Conservation (phyloP, 2,329 filamentous ascomycete genomes). For the Rugonectria rugulosa region DNA sequence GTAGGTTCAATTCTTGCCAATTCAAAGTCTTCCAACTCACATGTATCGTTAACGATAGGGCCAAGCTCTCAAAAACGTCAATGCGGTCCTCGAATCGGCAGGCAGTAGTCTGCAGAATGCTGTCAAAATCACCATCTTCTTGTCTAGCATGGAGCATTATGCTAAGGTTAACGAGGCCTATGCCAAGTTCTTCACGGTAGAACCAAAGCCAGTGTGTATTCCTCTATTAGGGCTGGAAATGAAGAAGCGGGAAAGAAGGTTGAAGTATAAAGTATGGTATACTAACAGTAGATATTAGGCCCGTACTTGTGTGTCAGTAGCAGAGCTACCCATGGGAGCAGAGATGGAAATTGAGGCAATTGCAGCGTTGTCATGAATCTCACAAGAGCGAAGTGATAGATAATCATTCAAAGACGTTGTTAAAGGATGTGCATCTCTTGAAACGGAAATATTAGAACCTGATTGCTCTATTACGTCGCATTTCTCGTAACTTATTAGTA, state of each 20-base stretch:
- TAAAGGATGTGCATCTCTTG: too few species aligned
- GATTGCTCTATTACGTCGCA: too few species aligned
- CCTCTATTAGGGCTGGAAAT: too few species aligned
- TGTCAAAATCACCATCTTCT: conserved; percentile 73
- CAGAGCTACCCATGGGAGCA: conserved; percentile 73
- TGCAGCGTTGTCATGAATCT: conserved; percentile 1
- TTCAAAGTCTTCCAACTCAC: too few species aligned
- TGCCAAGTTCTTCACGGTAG: conserved; percentile 54
- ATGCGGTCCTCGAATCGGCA: conserved; percentile 65
- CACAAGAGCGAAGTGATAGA: too few species aligned
- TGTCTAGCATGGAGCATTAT: conserved; percentile 72
- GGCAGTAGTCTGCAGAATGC: conserved; percentile 66
- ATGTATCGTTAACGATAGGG: too few species aligned
- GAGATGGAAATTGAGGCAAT: conserved; percentile 74
- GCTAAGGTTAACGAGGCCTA: conserved; percentile 65
- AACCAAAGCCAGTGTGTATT: conserved; percentile 55
- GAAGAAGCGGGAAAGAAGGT: too few species aligned
- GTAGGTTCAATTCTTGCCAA: too few species aligned
- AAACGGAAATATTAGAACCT: too few species aligned
- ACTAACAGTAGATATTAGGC: conserved; percentile 39
- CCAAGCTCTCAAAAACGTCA: conserved; percentile 66
- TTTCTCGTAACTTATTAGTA: too few species aligned
- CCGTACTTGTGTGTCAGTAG: conserved; percentile 76
- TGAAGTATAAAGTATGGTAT: too few species aligned
- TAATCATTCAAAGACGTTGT: too few species aligned